Base-by-base conservation (phyloP, 2,329 filamentous ascomycete genomes). In the Calycina marina region DNA sequence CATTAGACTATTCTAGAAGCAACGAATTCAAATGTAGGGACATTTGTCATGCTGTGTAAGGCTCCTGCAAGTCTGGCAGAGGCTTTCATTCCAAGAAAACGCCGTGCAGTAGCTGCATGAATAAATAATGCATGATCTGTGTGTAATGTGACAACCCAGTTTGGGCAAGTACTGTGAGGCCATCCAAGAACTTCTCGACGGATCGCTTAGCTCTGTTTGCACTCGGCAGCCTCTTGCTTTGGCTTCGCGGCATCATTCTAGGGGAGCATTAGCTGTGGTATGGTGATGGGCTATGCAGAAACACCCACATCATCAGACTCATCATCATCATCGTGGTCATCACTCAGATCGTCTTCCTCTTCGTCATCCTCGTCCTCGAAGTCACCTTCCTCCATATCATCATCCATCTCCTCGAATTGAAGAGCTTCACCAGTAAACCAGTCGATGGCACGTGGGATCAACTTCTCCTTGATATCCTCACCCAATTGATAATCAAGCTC, bases 381-480 rank as follows among this genome's bases (percentile, higher is more conserved):
- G 42, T 83, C 82, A 41, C 77, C 81, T 49, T 78, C 79, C 35
- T 86, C 79, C 42, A 85, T 65, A 40, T 88, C 85, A 34, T 93
- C 72, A 24, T 88, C 80, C 39, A 93, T 60, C 57, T 94, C 88
- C 67, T 98, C 90, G 49, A 84, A 98, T 48, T 90, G 86, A 42
- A 98, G 76, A 46, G 90, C 90, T 63, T 98, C 90, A 37, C 90
- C 90, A 32, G 90, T 98, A 59, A 98, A 98, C 90, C 90, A 98
- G 62, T 98, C 90, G 50, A 98, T 90, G 36, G 92, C 90, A 47
- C 88, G 85, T 43, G 90, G 90, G 48, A 98, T 98, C 44, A 98
- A 72, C 67, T 98, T 98, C 72, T 98, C 90, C 67, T 98, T 98
- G 64, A 98, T 94, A 55, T 98, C 90, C 66, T 98, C 90, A 45